These are phyloP conservation scores for Penicillium psychrosexuale DNA, from an alignment of 2,329 filamentous ascomycete genomes.

Conservation along the genomic window DNA sequence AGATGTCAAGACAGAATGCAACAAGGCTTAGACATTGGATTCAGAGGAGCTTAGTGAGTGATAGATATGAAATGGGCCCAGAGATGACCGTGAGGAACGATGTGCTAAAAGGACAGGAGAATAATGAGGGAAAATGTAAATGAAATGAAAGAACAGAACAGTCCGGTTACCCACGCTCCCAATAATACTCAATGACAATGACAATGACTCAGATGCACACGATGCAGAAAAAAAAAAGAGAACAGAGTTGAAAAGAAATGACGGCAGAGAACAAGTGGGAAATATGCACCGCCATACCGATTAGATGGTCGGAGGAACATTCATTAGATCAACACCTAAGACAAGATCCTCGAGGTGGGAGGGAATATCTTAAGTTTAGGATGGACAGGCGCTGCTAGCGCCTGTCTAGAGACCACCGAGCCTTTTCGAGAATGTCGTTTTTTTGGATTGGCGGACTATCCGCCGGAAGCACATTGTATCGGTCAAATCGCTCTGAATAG, in stretches of 20 bases:
- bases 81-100: slow-evolving; percentile 28
- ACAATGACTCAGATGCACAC: slow-evolving; percentile 29
- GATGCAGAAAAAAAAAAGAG: slow-evolving; percentile 21
- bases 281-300: slow-evolving; percentile 12
- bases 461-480: slow-evolving; percentile 1
- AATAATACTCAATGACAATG: slow-evolving; percentile 31
- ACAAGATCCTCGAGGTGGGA: not conserved
- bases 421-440: slow-evolving; percentile 15
- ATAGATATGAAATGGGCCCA: slow-evolving; percentile 21
- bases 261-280: slow-evolving; percentile 11
- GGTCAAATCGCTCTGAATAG: not conserved
- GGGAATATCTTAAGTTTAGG: not conserved
- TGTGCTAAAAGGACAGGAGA: slow-evolving; percentile 26
- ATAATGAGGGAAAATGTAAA: slow-evolving; percentile 20
- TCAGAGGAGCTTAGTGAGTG: slow-evolving; percentile 16
- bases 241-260: slow-evolving; percentile 7
- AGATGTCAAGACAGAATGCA: slow-evolving; percentile 1
- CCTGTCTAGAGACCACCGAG: slow-evolving; percentile 4
- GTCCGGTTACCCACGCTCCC: slow-evolving; percentile 27
- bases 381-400: not conserved
- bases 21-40: slow-evolving; percentile 13
- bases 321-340: slow-evolving; percentile 23
- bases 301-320: slow-evolving; percentile 14
- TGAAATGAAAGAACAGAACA: slow-evolving; percentile 22
- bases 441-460: slow-evolving; percentile 9